These are phyloP conservation scores for Rhodomyrtus tomentosa DNA, from an alignment of 345 rosid genomes.

Conservation along the genomic window DNA sequence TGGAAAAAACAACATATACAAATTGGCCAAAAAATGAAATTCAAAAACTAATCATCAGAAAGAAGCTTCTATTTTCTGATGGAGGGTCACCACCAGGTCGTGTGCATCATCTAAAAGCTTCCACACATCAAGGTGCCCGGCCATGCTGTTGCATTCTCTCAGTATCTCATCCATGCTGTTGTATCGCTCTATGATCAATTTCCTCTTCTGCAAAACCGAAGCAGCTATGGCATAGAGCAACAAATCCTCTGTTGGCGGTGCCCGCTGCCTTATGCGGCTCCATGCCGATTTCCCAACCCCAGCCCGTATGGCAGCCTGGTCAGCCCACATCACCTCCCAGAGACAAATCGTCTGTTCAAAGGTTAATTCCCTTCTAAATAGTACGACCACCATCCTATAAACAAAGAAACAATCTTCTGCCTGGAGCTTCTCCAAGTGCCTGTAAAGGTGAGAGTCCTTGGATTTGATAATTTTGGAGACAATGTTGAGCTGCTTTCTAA, in stretches of 20 bases:
- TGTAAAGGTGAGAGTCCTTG: constrained; percentile 83
- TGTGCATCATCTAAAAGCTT: constrained; percentile 94
- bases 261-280: constrained; percentile 71
- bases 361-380: constrained; percentile 80
- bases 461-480: constrained; percentile 80
- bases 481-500: constrained; percentile 68
- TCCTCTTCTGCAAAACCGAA: constrained; percentile 83
- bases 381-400: constrained; percentile 92
- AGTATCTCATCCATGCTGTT: constrained; percentile 92
- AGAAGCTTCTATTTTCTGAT: constrained; percentile 56
- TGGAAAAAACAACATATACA: not conserved
- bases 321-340: constrained; percentile 99
- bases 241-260: constrained; percentile 87
- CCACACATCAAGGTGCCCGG: constrained; percentile 94
- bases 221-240: constrained; percentile 84
- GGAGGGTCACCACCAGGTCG: constrained; percentile 68
- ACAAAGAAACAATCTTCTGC: constrained; percentile 98
- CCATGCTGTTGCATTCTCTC: constrained; percentile 82
- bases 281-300: constrained; percentile 81
- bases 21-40: not conserved
- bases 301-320: constrained; percentile 87
- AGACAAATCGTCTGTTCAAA: constrained; percentile 77
- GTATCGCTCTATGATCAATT: constrained; percentile 76
- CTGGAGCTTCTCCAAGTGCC: constrained; percentile 79
- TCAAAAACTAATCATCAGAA: constrained; percentile 5